Conservation (phyloP, 73 alveolate species). For the Durusdinium trenchii region DNA sequence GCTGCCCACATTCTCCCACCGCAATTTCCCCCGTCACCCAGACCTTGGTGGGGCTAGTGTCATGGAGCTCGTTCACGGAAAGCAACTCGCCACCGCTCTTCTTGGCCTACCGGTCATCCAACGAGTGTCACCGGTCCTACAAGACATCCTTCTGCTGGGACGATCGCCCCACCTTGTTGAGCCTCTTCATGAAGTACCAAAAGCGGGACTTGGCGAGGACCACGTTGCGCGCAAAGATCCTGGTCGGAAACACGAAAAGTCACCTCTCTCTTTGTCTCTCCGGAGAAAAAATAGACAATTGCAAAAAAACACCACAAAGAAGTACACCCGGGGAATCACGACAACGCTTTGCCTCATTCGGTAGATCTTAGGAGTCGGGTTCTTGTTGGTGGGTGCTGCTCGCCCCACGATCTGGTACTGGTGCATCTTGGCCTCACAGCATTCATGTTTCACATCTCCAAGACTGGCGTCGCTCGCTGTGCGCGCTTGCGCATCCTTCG, state of each 20-base stretch:
- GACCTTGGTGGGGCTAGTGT: conserved; percentile 85
- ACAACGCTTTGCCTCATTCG: conserved; percentile 37
- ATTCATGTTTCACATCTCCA: neutral
- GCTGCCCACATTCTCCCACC: neutral
- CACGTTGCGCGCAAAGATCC: conserved; percentile 83
- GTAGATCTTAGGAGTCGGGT: conserved; percentile 94
- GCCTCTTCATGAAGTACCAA: conserved; percentile 96
- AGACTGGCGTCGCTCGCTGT: neutral
- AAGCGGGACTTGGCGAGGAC: conserved; percentile 96
- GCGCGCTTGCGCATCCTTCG: neutral
- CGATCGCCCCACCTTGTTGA: conserved; percentile 51
- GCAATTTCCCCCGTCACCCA: neutral
- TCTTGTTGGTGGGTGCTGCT: conserved; percentile 94
- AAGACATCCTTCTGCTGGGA: neutral
- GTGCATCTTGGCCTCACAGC: conserved; percentile 75
- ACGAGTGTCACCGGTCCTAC: neutral
- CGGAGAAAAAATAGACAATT: neutral
- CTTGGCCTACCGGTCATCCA: conserved; percentile 56
- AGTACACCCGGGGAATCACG: neutral
- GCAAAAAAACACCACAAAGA: neutral
- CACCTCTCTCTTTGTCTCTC: neutral
- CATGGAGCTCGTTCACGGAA: conserved; percentile 83
- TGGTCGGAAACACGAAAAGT: neutral
- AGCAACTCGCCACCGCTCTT: conserved; percentile 95
- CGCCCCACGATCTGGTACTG: conserved; percentile 96